A percentile compares a stretch with the other conserved stretches of the same genome.
Evolutionary conservation across 257 asterid genomes (phyloP).

Genomic region (Salvia miltiorrhiza): DNA sequence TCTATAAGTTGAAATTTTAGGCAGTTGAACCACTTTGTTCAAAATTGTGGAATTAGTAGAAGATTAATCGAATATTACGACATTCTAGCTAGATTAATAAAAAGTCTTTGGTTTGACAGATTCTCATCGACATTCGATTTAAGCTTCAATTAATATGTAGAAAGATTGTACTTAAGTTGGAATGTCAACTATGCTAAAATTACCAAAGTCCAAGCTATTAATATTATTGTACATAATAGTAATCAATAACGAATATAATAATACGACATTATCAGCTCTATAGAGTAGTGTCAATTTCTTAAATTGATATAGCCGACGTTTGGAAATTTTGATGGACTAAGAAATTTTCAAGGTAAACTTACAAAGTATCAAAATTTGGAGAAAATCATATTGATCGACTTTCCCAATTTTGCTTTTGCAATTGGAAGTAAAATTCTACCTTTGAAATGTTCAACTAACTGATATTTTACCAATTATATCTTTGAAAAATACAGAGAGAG

Average conservation of each 20-base stretch:
- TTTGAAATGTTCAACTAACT: slow-evolving; percentile 4
- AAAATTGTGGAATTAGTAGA: neutral
- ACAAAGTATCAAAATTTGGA: neutral
- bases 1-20: neutral
- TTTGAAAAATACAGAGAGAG: neutral
- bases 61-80: neutral
- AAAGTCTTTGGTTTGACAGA: slow-evolving; percentile 4
- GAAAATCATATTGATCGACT: neutral
- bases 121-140: neutral
- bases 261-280: neutral
- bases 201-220: neutral
- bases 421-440: neutral
- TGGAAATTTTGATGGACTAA: neutral
- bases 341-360: neutral
- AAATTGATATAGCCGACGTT: slow-evolving; percentile 18
- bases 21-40: slow-evolving; percentile 6
- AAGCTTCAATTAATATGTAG: neutral
- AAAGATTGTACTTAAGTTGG: neutral
- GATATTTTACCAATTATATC: neutral
- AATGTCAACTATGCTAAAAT: slow-evolving; percentile 22
- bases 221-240: neutral
- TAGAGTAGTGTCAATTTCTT: neutral
- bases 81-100: neutral
- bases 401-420: neutral
- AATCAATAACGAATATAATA: neutral